Conservation (phyloP, 2,329 filamentous ascomycete species). For the Dryadomyces quercivorus region DNA sequence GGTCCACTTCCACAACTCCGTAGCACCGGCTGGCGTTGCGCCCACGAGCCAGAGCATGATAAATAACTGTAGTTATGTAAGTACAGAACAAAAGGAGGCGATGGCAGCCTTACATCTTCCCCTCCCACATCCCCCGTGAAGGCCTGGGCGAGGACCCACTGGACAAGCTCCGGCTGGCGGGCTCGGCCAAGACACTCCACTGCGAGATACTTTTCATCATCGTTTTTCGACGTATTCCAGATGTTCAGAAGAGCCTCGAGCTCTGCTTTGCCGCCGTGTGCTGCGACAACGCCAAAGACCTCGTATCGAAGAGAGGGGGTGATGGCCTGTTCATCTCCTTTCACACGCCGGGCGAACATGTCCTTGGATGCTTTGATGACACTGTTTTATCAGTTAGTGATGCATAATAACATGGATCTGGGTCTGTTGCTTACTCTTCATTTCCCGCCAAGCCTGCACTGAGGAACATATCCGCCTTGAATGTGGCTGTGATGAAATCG, state of each 20-base stretch:
- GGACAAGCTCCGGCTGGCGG: neutral
- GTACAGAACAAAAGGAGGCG: neutral
- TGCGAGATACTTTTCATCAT: neutral
- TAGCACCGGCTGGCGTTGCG: neutral
- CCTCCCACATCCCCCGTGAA: neutral
- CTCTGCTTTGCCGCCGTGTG: neutral
- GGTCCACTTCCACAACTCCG: neutral
- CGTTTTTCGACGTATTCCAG: neutral
- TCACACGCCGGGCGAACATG: neutral
- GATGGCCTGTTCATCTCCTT: neutral
- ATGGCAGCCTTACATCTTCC: neutral
- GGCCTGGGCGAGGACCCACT: neutral
- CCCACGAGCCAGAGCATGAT: neutral
- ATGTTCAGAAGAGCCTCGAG: neutral
- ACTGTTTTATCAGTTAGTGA: neutral
- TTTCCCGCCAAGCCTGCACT: neutral
- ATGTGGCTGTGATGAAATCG: neutral
- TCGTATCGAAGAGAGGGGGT: neutral
- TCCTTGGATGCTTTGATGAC: neutral
- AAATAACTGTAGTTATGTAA: neutral
- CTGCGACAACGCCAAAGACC: neutral
- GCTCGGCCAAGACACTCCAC: neutral
- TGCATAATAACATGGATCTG: neutral
- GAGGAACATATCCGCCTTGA: neutral
- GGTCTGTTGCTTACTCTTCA: neutral